Evolutionary conservation across 1,284 basidiomycete species (phyloP).

Genomic region (Bondarzewia mesenterica): DNA sequence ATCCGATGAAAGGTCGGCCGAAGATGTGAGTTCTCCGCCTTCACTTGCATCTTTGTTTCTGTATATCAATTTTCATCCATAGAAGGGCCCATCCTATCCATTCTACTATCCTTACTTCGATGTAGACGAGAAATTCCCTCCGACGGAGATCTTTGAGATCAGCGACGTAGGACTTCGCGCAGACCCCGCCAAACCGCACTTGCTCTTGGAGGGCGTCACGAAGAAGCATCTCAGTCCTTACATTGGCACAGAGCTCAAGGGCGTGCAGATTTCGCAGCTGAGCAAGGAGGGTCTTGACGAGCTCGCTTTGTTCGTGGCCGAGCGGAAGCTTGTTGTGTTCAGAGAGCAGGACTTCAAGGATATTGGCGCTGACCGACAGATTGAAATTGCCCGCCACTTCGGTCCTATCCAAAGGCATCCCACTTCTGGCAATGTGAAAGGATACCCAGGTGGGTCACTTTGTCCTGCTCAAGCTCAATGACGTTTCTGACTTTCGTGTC

Average conservation of each 20-base stretch:
- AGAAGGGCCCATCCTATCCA: conserved; percentile 34
- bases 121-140: conserved; percentile 34
- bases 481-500: no score
- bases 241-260: conserved; percentile 52
- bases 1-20: not conserved
- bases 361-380: conserved; percentile 38
- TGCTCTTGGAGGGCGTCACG: conserved; percentile 33
- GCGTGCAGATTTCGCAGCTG: conserved; percentile 51
- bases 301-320: conserved; percentile 50
- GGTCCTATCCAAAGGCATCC: conserved; percentile 56
- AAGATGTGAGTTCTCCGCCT: conserved; percentile 5
- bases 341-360: conserved; percentile 55
- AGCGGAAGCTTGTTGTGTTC: conserved; percentile 51
- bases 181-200: conserved; percentile 41
- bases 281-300: conserved; percentile 49
- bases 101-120: conserved; percentile 39
- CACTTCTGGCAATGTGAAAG: conserved; percentile 40
- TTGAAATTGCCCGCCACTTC: conserved; percentile 41
- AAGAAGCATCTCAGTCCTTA: conserved; percentile 41
- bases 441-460: conserved; percentile 29
- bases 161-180: conserved; percentile 40
- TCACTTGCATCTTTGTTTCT: not conserved
- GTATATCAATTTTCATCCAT: not conserved
- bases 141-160: conserved; percentile 28
- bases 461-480: no score